These are phyloP conservation scores for Ceratocystis eucalypticola DNA, from an alignment of 2,329 filamentous ascomycete genomes.

Conservation along the genomic window DNA sequence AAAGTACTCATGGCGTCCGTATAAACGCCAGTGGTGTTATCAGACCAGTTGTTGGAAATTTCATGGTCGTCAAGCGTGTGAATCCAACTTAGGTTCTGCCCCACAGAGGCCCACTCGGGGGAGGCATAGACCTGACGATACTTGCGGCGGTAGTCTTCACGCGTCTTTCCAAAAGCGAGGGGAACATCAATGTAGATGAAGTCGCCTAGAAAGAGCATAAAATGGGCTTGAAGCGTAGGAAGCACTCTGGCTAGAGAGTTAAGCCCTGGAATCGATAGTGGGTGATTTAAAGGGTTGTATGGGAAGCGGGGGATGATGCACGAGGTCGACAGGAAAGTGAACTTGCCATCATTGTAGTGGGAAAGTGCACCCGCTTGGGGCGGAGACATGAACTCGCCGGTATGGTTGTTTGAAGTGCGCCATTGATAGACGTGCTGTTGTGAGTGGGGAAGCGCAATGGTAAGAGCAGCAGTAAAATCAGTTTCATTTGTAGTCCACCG, in stretches of 20 bases:
- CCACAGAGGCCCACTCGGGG: constrained; percentile 70
- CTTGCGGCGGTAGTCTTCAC: constrained; percentile 71
- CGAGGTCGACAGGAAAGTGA: constrained; percentile 84
- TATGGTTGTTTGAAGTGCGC: constrained; percentile 72
- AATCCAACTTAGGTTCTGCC: constrained; percentile 82
- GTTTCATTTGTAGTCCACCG: constrained; percentile 57
- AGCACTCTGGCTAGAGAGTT: constrained; percentile 61
- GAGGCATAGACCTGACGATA: constrained; percentile 94
- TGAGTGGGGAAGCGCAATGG: constrained; percentile 47
- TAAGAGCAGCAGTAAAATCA: constrained; percentile 66
- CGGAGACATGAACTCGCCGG: constrained; percentile 66
- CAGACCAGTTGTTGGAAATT: constrained; percentile 85
- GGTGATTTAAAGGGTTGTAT: constrained; percentile 71
- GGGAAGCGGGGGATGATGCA: constrained; percentile 81
- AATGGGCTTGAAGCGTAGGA: constrained; percentile 57
- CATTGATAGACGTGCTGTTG: constrained; percentile 71
- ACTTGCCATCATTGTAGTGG: constrained; percentile 49
- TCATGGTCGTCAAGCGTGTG: constrained; percentile 96
- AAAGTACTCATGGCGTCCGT: constrained; percentile 70
- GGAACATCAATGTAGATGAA: constrained; percentile 91
- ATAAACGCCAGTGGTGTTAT: constrained; percentile 70
- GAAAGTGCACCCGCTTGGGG: constrained; percentile 54
- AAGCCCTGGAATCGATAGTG: constrained; percentile 70
- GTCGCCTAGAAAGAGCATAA: constrained; percentile 72
- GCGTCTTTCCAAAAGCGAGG: constrained; percentile 55